phyloP scores from a whole-genome alignment of 306 rosid species.

The Parietaria judaica region DNA sequence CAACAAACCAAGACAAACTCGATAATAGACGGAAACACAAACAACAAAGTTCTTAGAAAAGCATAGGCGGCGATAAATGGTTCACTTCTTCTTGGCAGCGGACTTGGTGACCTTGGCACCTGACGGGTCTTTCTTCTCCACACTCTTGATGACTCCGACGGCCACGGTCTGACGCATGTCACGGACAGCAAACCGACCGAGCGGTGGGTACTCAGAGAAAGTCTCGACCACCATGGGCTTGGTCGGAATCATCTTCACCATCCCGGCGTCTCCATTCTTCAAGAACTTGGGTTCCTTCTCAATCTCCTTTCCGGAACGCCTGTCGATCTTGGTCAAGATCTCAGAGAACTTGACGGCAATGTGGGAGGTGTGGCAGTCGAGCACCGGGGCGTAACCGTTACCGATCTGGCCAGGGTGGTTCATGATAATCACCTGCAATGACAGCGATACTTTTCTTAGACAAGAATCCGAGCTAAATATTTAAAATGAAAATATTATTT shows the following conservation, averaged over 20 bases:
- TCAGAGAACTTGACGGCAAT: not conserved
- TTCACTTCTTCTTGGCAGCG: not conserved
- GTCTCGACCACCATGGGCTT: conserved; percentile 21
- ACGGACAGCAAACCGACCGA: conserved; percentile 30
- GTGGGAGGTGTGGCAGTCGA: too few relatives aligned
- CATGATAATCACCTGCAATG: too few relatives aligned
- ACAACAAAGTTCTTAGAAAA: too few relatives aligned
- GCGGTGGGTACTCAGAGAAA: conserved; percentile 29
- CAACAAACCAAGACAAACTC: too few relatives aligned
- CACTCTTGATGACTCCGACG: not conserved
- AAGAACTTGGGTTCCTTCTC: conserved; percentile 9
- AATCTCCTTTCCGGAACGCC: not conserved
- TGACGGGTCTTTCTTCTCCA: not conserved
- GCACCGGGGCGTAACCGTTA: too few relatives aligned
- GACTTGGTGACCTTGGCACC: not conserved
- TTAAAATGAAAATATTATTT: not conserved
- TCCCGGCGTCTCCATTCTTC: conserved; percentile 29
- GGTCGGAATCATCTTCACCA: conserved; percentile 21
- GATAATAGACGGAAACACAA: too few relatives aligned
- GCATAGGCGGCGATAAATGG: too few relatives aligned
- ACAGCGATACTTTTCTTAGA: not conserved
- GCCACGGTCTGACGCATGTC: conserved; percentile 18
- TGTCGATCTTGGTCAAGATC: not conserved
- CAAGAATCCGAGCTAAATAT: not conserved
- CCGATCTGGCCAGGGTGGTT: too few relatives aligned